Base-by-base conservation (phyloP, 2,329 filamentous ascomycete genomes). In the Sarocladium oryzae region DNA sequence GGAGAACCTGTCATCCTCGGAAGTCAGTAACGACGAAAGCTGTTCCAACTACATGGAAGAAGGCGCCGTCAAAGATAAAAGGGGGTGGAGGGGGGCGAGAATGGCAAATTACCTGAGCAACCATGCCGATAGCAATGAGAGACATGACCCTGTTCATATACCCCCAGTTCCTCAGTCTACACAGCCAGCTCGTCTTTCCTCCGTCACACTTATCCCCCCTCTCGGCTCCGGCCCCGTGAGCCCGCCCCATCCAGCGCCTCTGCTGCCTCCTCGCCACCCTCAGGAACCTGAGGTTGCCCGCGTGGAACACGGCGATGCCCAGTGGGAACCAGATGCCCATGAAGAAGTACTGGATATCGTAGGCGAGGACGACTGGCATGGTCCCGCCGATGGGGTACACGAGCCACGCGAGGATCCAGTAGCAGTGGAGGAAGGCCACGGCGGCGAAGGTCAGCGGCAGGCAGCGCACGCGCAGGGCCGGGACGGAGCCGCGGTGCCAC, bases 261-360 rank as follows among this genome's bases (percentile, higher is more conserved):
- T 70, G 73, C 61, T 80, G 77, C 16, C 71, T 57, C 54, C 68
- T 70, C 46, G 75, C 76, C 33, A 78, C 66, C 52, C 75, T 66
- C 10, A 79, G 66, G 49, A 81, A 74, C 20, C 76, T 74, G 48
- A 65, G 69, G 58, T 80, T 79, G 50, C 74, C 75, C 16, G 75
- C 78, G 55, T 82, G 78, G 60, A 82, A 83, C 4, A 81, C 61
- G 2, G 77, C 78, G 36, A 82, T 75, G 2, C 79, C 79, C 15
- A 78, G 66, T 1, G 79, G 79, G 2, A 83, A 68, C 61, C 76
- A 78, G 49, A 76, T 72, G 35, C 75, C 77, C 79, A 82, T 83
- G 60, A 78, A 69, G 70, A 78, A 82, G 58, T 75, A 83, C 57
- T 80, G 76, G 3, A 72, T 61, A 28, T 72, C 67, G 53, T 77